phyloP scores from a whole-genome alignment of 306 rosid genomes.

The Myrica gale region DNA sequence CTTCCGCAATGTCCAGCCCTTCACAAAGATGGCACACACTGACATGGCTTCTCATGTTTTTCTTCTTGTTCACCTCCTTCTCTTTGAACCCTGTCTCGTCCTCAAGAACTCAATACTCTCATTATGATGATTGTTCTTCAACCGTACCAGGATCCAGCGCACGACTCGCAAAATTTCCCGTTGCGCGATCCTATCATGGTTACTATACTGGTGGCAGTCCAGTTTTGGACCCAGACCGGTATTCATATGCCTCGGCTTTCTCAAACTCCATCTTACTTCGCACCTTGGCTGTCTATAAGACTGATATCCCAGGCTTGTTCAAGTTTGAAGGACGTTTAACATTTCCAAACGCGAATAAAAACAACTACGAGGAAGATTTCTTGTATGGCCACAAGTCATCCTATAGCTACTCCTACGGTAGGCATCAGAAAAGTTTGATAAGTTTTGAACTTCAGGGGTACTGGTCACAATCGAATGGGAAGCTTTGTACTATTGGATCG shows the following conservation, averaged over 20 bases:
- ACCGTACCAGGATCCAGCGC: constrained; percentile 29
- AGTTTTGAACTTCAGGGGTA: constrained; percentile 43
- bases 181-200: constrained; percentile 19
- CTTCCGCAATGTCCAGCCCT: neutral
- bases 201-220: constrained; percentile 37
- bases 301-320: constrained; percentile 34
- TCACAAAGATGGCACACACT: constrained; percentile 8
- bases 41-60: constrained; percentile 30
- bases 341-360: constrained; percentile 3
- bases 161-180: neutral
- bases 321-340: constrained; percentile 27
- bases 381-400: neutral
- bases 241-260: neutral
- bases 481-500: constrained; percentile 54
- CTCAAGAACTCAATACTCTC: constrained; percentile 22
- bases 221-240: neutral
- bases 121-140: constrained; percentile 43
- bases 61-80: constrained; percentile 22
- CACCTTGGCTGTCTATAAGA: constrained; percentile 8
- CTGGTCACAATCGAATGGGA: constrained; percentile 52
- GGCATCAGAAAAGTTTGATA: neutral
- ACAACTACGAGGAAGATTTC: constrained; percentile 22
- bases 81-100: constrained; percentile 24
- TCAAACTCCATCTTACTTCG: constrained; percentile 10
- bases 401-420: neutral